These are phyloP conservation scores for Mycena olivaceomarginata DNA, from an alignment of 768 basidiomycete genomes.

Conservation along the genomic window DNA sequence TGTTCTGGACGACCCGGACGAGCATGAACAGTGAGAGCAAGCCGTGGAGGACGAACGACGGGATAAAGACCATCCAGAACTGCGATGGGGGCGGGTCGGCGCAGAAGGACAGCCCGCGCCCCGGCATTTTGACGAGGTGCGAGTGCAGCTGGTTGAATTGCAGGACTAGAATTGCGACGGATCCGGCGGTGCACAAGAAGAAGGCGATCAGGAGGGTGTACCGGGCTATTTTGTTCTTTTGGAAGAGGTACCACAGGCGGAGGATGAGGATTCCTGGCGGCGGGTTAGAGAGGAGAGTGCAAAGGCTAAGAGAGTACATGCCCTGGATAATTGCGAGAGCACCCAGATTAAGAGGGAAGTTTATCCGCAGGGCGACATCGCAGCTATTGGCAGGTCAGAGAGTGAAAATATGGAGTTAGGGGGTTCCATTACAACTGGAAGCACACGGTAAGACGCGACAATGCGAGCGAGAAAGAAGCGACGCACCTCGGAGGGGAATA, in stretches of 20 bases:
- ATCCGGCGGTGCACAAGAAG: constrained; percentile 36
- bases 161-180: constrained; percentile 18
- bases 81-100: constrained; percentile 39
- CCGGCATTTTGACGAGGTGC: constrained; percentile 38
- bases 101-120: constrained; percentile 36
- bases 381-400: constrained; percentile 31
- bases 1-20: constrained; percentile 36
- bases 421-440: constrained; percentile 36
- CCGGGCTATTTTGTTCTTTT: constrained; percentile 16
- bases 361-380: constrained; percentile 42
- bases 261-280: constrained; percentile 40
- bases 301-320: background rate
- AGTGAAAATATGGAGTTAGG: background rate
- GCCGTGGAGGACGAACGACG: constrained; percentile 41
- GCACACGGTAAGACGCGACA: background rate
- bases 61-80: constrained; percentile 44
- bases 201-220: constrained; percentile 36
- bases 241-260: constrained; percentile 43
- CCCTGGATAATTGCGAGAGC: constrained; percentile 44
- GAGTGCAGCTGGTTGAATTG: constrained; percentile 39
- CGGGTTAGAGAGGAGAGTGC: background rate
- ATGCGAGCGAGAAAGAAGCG: background rate
- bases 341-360: constrained; percentile 40
- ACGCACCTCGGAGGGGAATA: constrained; percentile 42
- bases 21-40: constrained; percentile 43